Conservation (phyloP, 495 filamentous ascomycete species). For the Xylaria scruposa region DNA sequence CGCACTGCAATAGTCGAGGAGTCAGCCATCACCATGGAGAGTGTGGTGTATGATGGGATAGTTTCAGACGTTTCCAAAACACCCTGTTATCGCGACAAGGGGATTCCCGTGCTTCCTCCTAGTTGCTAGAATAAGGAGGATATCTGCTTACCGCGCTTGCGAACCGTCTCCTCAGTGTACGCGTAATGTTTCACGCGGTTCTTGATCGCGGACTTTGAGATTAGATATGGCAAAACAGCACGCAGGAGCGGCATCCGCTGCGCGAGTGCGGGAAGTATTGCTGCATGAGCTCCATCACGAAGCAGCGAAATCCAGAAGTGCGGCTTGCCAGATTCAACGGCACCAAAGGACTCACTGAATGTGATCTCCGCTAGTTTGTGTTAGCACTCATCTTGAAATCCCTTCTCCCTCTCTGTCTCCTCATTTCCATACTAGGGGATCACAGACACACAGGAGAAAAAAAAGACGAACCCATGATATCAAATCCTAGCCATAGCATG, state of each 20-base stretch:
- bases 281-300: conserved; percentile 34
- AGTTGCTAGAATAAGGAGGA: too few relatives aligned
- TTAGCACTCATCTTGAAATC: background rate
- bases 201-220: conserved; percentile 26
- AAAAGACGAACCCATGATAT: conserved; percentile 51
- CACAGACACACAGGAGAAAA: background rate
- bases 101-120: too few relatives aligned
- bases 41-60: too few relatives aligned
- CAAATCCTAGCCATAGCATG: conserved; percentile 57
- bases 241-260: conserved; percentile 30
- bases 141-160: conserved; percentile 15
- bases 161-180: conserved; percentile 30
- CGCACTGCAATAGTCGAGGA: background rate
- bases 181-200: conserved; percentile 35
- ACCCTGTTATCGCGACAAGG: too few relatives aligned
- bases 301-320: conserved; percentile 55
- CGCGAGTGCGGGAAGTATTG: conserved; percentile 28
- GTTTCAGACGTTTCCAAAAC: too few relatives aligned
- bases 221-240: conserved; percentile 28
- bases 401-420: too few relatives aligned
- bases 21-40: too few relatives aligned
- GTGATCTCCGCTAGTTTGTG: conserved; percentile 32
- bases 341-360: conserved; percentile 57
- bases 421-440: background rate
- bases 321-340: conserved; percentile 47